Percentiles rank a stretch among this genome's conserved stretches.
These are phyloP conservation scores for Pichia thaimueangensis DNA, from an alignment of 805 yeast genomes.

Conservation along the genomic window DNA sequence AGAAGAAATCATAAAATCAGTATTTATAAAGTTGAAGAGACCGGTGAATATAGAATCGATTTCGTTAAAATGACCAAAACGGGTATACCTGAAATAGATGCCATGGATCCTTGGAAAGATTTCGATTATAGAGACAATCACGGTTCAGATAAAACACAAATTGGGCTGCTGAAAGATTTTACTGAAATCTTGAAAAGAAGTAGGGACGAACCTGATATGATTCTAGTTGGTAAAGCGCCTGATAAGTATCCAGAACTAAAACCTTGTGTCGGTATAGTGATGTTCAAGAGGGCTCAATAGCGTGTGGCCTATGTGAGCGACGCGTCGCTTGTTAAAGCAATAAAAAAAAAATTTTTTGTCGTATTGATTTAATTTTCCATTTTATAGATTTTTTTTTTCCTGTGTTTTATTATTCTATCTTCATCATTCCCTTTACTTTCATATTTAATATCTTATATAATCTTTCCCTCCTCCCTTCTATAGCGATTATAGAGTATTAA, in stretches of 20 bases:
- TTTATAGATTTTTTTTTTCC: not conserved
- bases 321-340: not conserved
- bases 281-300: slow-evolving; percentile 15
- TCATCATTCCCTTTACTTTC: too few relatives aligned
- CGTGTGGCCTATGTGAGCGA: not conserved
- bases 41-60: slow-evolving; percentile 14
- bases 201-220: slow-evolving; percentile 22
- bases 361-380: not conserved
- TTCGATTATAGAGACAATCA: slow-evolving; percentile 11
- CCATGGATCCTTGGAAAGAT: slow-evolving; percentile 20
- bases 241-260: slow-evolving; percentile 14
- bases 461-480: too few relatives aligned
- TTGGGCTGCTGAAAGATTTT: slow-evolving; percentile 15
- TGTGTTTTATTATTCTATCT: too few relatives aligned
- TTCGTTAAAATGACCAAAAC: slow-evolving; percentile 11
- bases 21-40: slow-evolving; percentile 8
- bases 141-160: slow-evolving; percentile 11
- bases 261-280: slow-evolving; percentile 18
- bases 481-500: too few relatives aligned
- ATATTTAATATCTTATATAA: too few relatives aligned
- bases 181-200: slow-evolving; percentile 15
- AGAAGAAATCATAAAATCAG: slow-evolving; percentile 11
- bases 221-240: slow-evolving; percentile 16
- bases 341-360: not conserved
- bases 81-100: slow-evolving; percentile 12